phyloP scores from a whole-genome alignment of 2,329 filamentous ascomycete species.

The Fusarium temperatum region DNA sequence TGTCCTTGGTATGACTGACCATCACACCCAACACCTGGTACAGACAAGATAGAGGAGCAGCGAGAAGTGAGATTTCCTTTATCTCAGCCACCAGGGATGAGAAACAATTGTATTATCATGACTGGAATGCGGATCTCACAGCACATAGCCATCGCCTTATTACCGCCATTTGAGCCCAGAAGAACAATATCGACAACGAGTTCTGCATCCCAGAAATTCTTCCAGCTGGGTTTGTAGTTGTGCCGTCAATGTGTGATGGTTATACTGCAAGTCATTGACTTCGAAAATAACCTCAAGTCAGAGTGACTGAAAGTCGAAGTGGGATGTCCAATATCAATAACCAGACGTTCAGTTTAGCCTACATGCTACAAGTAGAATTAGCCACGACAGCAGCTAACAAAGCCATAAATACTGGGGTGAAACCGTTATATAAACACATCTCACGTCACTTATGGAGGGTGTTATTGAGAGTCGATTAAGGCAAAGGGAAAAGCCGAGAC shows the following conservation, averaged over 20 bases:
- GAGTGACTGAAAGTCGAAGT: not conserved
- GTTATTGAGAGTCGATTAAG: not conserved
- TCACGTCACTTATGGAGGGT: not conserved
- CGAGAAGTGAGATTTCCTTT: not conserved
- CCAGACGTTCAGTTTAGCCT: not conserved
- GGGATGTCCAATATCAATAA: not conserved
- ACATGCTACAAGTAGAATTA: not conserved
- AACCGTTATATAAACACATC: not conserved
- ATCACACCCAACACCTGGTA: not conserved
- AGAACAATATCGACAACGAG: not conserved
- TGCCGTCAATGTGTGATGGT: not conserved
- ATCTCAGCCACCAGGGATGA: not conserved
- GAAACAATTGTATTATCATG: not conserved
- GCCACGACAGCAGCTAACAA: not conserved
- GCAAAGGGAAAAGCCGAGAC: not conserved
- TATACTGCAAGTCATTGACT: not conserved
- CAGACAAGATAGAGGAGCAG: not conserved
- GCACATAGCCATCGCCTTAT: not conserved
- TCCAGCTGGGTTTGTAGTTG: not conserved
- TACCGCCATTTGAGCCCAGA: not conserved
- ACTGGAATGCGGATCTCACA: not conserved
- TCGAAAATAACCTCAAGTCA: not conserved
- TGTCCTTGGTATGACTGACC: not conserved
- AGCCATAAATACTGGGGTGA: not conserved
- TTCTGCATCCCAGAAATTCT: too few relatives aligned